These are phyloP conservation scores for Leishmania turanica DNA, from an alignment of 208 protist species.

Conservation along the genomic window DNA sequence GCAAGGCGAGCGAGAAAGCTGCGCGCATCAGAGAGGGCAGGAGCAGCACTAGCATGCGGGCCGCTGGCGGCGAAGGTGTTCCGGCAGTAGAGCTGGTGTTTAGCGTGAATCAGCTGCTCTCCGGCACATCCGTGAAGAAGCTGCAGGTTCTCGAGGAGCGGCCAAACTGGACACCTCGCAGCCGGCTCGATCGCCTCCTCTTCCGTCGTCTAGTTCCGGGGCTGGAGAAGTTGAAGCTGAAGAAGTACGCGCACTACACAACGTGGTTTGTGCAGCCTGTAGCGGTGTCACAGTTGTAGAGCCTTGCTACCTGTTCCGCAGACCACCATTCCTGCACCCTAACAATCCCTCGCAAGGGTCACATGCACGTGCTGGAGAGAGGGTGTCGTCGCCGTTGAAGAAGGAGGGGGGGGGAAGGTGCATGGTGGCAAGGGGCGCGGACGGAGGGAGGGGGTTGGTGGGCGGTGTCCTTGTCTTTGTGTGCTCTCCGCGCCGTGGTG, in stretches of 20 bases:
- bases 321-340: neutral
- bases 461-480: neutral
- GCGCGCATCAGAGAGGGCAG: slow-evolving; percentile 13
- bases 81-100: slow-evolving; percentile 65
- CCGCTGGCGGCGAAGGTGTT: slow-evolving; percentile 15
- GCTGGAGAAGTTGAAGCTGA: slow-evolving; percentile 53
- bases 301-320: neutral
- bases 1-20: slow-evolving; percentile 25
- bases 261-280: slow-evolving; percentile 84
- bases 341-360: neutral
- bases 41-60: slow-evolving; percentile 3
- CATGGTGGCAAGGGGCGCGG: neutral
- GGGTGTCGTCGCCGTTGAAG: neutral
- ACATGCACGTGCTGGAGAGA: neutral
- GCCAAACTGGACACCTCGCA: slow-evolving; percentile 63
- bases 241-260: slow-evolving; percentile 78
- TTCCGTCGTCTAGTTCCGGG: slow-evolving; percentile 43
- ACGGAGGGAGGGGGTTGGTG: neutral
- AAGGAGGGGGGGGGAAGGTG: neutral
- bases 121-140: slow-evolving; percentile 64
- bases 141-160: slow-evolving; percentile 69
- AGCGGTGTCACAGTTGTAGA: slow-evolving; percentile 35
- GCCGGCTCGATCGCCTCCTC: slow-evolving; percentile 50
- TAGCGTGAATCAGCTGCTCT: slow-evolving; percentile 60
- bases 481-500: neutral